These are phyloP conservation scores for Zostera marina DNA, from an alignment of 116 monocot genomes.

Conservation along the genomic window DNA sequence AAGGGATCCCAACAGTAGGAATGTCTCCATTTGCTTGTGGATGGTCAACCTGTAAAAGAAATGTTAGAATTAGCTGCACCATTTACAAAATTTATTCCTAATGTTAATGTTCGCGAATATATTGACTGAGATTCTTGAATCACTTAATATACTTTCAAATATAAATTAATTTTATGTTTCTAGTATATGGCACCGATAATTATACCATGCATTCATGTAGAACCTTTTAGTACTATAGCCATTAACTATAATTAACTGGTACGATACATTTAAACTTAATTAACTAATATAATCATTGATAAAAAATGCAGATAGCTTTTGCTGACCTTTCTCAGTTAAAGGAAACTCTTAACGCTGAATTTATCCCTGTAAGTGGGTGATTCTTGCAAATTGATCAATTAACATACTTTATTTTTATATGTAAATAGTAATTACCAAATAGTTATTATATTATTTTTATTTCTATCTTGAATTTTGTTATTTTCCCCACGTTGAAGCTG, in stretches of 20 bases:
- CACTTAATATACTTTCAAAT: not conserved
- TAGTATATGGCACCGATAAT: not conserved
- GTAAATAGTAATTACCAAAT: too few species aligned
- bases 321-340: conserved; percentile 53
- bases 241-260: not conserved
- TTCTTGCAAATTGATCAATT: not conserved
- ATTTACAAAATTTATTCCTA: too few species aligned
- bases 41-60: conserved; percentile 76
- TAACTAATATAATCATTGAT: not conserved
- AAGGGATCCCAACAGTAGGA: conserved; percentile 91
- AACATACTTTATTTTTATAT: not conserved
- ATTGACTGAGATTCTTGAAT: not conserved
- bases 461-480: too few species aligned
- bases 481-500: too few species aligned
- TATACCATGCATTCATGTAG: not conserved
- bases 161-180: not conserved
- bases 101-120: not conserved
- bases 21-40: conserved; percentile 96
- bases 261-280: not conserved
- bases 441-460: too few species aligned
- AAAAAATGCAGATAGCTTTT: conserved; percentile 60
- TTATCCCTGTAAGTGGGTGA: conserved; percentile 75
- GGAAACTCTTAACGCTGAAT: conserved; percentile 40
- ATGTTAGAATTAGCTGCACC: conserved; percentile 42
- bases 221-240: not conserved